These are phyloP conservation scores for Ophidiomyces ophidiicola DNA, from an alignment of 2,329 filamentous ascomycete genomes.

Conservation along the genomic window DNA sequence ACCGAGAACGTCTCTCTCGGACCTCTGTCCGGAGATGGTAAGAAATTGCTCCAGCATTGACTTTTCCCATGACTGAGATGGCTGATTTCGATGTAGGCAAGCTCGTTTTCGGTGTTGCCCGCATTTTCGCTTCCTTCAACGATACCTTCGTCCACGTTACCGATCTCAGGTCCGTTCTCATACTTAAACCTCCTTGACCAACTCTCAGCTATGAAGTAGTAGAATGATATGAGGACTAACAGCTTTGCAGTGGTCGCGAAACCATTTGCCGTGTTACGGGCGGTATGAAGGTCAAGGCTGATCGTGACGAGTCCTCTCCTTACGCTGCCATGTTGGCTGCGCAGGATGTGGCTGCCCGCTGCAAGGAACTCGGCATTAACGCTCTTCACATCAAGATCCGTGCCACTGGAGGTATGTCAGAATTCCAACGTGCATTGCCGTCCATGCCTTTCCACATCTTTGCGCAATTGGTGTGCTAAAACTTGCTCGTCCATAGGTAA, in stretches of 20 bases:
- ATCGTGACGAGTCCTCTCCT: conserved; percentile 98
- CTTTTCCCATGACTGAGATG: neutral
- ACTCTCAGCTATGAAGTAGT: conserved; percentile 29
- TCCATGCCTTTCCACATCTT: neutral
- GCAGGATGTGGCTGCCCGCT: conserved; percentile 90
- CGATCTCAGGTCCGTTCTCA: conserved; percentile 69
- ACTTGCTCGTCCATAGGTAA: conserved; percentile 49
- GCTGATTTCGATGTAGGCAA: conserved; percentile 50
- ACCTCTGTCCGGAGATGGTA: conserved; percentile 91
- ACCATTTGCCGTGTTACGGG: conserved; percentile 99
- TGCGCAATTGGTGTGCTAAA: too few species aligned
- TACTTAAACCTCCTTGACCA: neutral
- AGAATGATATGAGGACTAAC: neutral
- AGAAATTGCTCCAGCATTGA: conserved; percentile 21
- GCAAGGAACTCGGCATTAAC: conserved; percentile 76
- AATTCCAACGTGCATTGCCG: neutral
- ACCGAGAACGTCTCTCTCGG: conserved; percentile 98
- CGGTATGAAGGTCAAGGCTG: conserved; percentile 99
- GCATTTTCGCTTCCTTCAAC: conserved; percentile 94
- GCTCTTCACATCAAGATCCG: conserved; percentile 99
- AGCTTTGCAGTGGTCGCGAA: conserved; percentile 79
- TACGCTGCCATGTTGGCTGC: conserved; percentile 99
- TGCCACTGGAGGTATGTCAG: conserved; percentile 77
- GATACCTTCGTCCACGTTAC: conserved; percentile 97
- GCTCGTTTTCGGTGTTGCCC: conserved; percentile 94